phyloP scores from a whole-genome alignment of 345 rosid genomes.

The Salix brachista region DNA sequence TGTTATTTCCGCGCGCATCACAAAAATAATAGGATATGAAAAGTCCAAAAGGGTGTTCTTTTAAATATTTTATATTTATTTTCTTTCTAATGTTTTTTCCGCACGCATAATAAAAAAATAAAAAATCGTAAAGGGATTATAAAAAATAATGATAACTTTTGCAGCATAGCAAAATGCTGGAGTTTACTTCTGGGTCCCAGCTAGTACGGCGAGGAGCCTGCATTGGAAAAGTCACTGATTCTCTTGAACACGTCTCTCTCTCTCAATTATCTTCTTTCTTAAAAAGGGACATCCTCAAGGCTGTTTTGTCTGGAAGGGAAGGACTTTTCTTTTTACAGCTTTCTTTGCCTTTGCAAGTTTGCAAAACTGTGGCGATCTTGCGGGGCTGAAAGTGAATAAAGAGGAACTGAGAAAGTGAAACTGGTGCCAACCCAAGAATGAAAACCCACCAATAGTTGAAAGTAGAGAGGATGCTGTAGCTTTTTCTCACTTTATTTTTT shows the following conservation, averaged over 20 bases:
- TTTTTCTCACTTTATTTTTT: neutral
- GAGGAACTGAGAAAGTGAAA: neutral
- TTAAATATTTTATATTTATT: too few species aligned
- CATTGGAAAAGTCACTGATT: conserved; percentile 1
- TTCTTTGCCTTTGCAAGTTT: neutral
- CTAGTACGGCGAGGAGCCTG: neutral
- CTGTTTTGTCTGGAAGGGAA: neutral
- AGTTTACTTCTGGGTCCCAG: neutral
- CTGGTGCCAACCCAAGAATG: conserved; percentile 1
- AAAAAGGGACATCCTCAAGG: conserved; percentile 16
- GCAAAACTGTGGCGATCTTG: conserved; percentile 11
- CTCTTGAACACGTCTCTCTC: neutral
- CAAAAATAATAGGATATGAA: too few species aligned
- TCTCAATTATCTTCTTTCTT: neutral
- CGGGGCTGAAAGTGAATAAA: conserved; percentile 5
- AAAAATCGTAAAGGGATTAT: too few species aligned
- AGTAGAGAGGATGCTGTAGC: neutral
- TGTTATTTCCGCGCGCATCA: too few species aligned
- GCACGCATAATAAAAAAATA: too few species aligned
- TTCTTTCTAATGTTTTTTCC: too few species aligned
- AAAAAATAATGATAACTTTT: too few species aligned
- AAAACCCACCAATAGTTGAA: conserved; percentile 19
- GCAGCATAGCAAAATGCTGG: neutral
- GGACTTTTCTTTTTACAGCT: neutral
- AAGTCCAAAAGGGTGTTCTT: too few species aligned